These are phyloP conservation scores for Calonectria fujianensis DNA, from an alignment of 2,329 filamentous ascomycete genomes.

Conservation along the genomic window DNA sequence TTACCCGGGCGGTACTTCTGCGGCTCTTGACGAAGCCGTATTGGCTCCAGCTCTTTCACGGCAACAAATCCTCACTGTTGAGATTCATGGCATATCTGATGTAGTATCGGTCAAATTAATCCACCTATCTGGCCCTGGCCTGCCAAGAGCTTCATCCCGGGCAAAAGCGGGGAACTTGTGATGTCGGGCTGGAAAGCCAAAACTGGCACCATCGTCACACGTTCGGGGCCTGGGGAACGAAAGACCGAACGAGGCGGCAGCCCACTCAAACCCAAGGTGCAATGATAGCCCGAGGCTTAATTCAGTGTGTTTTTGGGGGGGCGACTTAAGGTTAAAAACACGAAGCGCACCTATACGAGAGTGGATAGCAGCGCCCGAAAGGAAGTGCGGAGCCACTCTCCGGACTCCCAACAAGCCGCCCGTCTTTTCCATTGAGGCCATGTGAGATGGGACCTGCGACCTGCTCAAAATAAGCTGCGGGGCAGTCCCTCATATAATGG, in stretches of 20 bases:
- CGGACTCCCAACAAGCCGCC: conserved; percentile 1
- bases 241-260: not conserved
- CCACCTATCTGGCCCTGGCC: conserved; percentile 14
- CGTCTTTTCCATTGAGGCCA: not conserved
- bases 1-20: not conserved
- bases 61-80: not conserved
- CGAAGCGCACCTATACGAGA: conserved; percentile 22
- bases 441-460: not conserved
- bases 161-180: conserved; percentile 12
- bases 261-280: not conserved
- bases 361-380: not conserved
- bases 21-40: not conserved
- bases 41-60: not conserved
- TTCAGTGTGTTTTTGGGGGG: not conserved
- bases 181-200: not conserved
- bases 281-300: conserved; percentile 15
- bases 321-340: not conserved
- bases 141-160: not conserved
- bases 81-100: conserved; percentile 1
- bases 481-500: not conserved
- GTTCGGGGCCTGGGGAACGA: not conserved
- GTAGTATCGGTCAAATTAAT: conserved; percentile 12
- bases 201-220: conserved; percentile 12
- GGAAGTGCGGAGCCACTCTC: conserved; percentile 16
- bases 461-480: not conserved